Evolutionary conservation across 345 rosid species (phyloP).

Genomic region (Eucalyptus globulus): DNA sequence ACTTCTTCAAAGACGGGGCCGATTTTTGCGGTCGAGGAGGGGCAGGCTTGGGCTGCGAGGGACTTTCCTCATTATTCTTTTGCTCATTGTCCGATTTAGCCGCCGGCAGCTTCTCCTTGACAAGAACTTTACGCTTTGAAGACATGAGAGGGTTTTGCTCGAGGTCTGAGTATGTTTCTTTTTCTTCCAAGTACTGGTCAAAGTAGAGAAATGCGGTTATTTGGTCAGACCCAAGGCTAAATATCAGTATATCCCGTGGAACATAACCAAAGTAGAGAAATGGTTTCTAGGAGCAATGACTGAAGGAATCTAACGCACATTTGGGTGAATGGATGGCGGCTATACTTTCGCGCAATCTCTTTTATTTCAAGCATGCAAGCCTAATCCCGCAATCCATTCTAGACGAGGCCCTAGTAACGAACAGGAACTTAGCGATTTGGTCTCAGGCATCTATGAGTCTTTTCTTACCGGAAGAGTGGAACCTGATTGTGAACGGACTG

Average conservation of each 20-base stretch:
- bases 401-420: background rate
- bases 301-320: background rate
- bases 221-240: background rate
- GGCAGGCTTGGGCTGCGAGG: background rate
- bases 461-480: background rate
- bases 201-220: background rate
- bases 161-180: background rate
- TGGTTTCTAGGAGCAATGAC: background rate
- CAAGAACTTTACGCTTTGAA: background rate
- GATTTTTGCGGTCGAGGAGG: background rate
- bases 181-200: background rate
- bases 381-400: background rate
- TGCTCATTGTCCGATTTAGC: background rate
- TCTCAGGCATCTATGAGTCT: background rate
- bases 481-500: background rate
- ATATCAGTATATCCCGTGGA: background rate
- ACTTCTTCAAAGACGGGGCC: background rate
- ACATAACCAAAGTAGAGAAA: background rate
- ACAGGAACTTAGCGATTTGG: background rate
- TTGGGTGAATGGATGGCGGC: background rate
- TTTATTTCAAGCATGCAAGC: background rate
- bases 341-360: background rate
- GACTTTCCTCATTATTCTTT: background rate
- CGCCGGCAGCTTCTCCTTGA: background rate
- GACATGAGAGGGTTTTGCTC: background rate